Conservation (phyloP, 2,329 filamentous ascomycete genomes). For the Orbilia javanica region DNA sequence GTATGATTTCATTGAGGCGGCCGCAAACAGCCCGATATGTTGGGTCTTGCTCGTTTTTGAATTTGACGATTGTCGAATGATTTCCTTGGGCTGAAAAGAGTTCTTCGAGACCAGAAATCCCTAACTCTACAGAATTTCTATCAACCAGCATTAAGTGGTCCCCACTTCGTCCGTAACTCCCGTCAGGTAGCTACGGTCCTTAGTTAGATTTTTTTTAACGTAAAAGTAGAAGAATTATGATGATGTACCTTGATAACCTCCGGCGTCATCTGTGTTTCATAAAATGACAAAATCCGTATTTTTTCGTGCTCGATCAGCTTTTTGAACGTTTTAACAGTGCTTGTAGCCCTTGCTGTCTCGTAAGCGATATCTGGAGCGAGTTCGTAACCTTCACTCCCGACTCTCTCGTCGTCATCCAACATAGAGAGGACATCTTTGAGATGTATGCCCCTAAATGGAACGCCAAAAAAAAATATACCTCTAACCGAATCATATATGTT, state of each 20-base stretch:
- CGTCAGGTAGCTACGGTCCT: neutral
- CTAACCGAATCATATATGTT: conserved; percentile 28
- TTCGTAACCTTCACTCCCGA: conserved; percentile 4
- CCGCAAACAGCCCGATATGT: conserved; percentile 16
- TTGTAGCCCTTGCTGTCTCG: conserved; percentile 11
- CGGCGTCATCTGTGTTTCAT: conserved; percentile 33
- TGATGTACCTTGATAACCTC: conserved; percentile 15
- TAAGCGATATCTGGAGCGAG: conserved; percentile 9
- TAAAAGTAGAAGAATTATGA: neutral
- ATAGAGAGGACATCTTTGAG: conserved; percentile 29
- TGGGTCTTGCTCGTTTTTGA: conserved; percentile 2
- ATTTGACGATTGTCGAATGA: conserved; percentile 44
- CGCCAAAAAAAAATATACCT: conserved; percentile 30
- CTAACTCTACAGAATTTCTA: conserved; percentile 32
- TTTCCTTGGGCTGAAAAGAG: conserved; percentile 4
- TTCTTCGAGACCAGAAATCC: conserved; percentile 2
- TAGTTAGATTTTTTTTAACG: neutral
- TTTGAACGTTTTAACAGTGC: conserved; percentile 5
- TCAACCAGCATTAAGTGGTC: conserved; percentile 6
- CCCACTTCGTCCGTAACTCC: conserved; percentile 16
- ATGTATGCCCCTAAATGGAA: conserved; percentile 22
- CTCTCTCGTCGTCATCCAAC: neutral
- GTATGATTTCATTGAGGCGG: neutral
- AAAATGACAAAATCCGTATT: conserved; percentile 17
- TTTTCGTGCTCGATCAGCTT: neutral